Evolutionary conservation across 257 asterid species (phyloP).

Genomic region (Forsythia viridissima): DNA sequence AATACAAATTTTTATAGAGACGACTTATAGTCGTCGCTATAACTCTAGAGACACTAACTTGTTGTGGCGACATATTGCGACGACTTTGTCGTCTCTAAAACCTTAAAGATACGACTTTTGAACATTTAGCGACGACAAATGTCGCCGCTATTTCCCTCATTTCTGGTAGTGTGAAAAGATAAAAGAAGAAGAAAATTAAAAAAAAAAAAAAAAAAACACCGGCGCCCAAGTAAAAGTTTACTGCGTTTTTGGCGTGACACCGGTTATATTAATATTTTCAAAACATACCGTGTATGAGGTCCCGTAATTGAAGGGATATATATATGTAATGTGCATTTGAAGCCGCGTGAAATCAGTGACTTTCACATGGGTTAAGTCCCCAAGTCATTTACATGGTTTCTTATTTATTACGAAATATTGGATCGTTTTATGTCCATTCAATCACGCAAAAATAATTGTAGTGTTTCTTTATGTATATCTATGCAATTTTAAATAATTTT

Average conservation of each 20-base stretch:
- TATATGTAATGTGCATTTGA: not conserved
- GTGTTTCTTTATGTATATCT: too few relatives aligned
- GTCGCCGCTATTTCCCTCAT: too few relatives aligned
- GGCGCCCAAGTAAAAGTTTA: not conserved
- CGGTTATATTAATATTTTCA: not conserved
- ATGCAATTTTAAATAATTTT: too few relatives aligned
- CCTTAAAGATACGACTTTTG: too few relatives aligned
- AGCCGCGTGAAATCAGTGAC: not conserved
- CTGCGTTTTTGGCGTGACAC: not conserved
- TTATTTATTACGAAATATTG: not conserved
- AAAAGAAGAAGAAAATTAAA: not conserved
- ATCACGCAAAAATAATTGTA: not conserved
- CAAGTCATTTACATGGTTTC: not conserved
- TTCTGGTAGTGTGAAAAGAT: too few relatives aligned
- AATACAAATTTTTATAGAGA: too few relatives aligned
- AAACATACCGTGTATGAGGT: not conserved
- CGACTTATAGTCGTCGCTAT: too few relatives aligned
- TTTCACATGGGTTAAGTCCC: conserved; percentile 17
- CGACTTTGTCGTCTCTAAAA: too few relatives aligned
- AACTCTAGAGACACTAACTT: too few relatives aligned
- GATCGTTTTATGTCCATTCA: not conserved
- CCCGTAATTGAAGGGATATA: conserved; percentile 1
- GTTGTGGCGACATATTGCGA: too few relatives aligned
- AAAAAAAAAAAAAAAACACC: too few relatives aligned
- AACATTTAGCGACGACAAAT: too few relatives aligned